Percentiles rank a stretch among this genome's conserved stretches.
Conservation (phyloP, 208 protist species). For the Zelonia costaricensis region DNA sequence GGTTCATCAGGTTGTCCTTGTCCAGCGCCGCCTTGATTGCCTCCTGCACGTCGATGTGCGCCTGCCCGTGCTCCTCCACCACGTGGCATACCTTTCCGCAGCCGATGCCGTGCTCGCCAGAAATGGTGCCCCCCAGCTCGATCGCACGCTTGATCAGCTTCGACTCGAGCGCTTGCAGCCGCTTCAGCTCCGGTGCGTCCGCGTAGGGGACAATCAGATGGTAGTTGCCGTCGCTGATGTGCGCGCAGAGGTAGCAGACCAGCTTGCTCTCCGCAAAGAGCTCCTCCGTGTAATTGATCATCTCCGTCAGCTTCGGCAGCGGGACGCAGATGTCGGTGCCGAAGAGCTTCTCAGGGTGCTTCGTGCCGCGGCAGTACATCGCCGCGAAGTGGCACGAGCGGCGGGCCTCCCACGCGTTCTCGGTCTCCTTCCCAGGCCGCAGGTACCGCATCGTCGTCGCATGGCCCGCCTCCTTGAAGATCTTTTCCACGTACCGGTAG, state of each 20-base stretch:
- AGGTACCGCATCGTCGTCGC: slow-evolving; percentile 38
- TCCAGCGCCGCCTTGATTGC: slow-evolving; percentile 85
- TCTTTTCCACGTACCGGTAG: slow-evolving; percentile 40
- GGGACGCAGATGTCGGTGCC: slow-evolving; percentile 89
- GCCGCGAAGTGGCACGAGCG: slow-evolving; percentile 36
- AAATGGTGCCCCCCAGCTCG: slow-evolving; percentile 66
- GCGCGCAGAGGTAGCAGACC: slow-evolving; percentile 61
- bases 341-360: slow-evolving; percentile 34
- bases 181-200: slow-evolving; percentile 43
- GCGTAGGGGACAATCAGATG: slow-evolving; percentile 77
- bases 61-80: slow-evolving; percentile 56
- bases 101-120: slow-evolving; percentile 90
- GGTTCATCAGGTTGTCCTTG: slow-evolving; percentile 88
- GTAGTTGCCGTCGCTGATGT: slow-evolving; percentile 93
- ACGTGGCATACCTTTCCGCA: slow-evolving; percentile 69
- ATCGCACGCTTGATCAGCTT: slow-evolving; percentile 74
- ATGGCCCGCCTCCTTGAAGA: slow-evolving; percentile 34
- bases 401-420: slow-evolving; percentile 40
- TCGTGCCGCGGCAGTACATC: slow-evolving; percentile 27
- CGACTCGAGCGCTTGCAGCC: slow-evolving; percentile 52
- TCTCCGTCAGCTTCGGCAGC: slow-evolving; percentile 67
- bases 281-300: slow-evolving; percentile 70
- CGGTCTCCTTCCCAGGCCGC: slow-evolving; percentile 38
- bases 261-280: slow-evolving; percentile 44
- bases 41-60: slow-evolving; percentile 81